Percentiles rank a stretch among this genome's conserved stretches.
Evolutionary conservation across 1,139 yeast species (phyloP).

Genomic region (Pneumocystis carinii): DNA sequence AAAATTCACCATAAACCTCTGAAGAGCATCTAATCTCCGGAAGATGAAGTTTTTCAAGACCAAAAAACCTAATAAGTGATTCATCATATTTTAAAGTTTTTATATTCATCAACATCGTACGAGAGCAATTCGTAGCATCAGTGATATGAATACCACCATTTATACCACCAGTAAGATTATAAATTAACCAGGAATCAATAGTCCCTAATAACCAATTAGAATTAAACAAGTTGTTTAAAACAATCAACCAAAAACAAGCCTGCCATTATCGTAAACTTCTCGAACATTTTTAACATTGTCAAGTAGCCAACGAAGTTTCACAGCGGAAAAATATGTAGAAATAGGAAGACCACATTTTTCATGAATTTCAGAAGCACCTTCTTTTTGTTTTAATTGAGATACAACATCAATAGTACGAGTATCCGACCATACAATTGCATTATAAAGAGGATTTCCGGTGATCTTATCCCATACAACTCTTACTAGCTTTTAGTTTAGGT

Average conservation of each 20-base stretch:
- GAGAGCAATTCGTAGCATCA: slow-evolving; percentile 80
- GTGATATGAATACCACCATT: slow-evolving; percentile 38
- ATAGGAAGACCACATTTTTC: slow-evolving; percentile 72
- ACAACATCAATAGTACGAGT: slow-evolving; percentile 71
- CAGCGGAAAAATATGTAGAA: slow-evolving; percentile 82
- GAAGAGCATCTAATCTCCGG: slow-evolving; percentile 75
- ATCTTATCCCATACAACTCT: slow-evolving; percentile 76
- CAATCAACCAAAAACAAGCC: slow-evolving; percentile 44
- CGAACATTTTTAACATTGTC: slow-evolving; percentile 62
- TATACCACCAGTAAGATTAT: slow-evolving; percentile 58
- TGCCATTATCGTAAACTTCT: slow-evolving; percentile 58
- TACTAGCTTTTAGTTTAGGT: slow-evolving; percentile 93
- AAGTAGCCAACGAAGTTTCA: slow-evolving; percentile 77
- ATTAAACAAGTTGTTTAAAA: neutral
- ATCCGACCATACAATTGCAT: slow-evolving; percentile 95
- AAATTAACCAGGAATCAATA: slow-evolving; percentile 86
- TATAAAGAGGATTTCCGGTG: slow-evolving; percentile 70
- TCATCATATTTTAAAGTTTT: slow-evolving; percentile 63
- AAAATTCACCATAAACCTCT: slow-evolving; percentile 53
- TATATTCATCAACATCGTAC: slow-evolving; percentile 83
- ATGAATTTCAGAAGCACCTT: slow-evolving; percentile 48
- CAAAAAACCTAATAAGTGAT: slow-evolving; percentile 62
- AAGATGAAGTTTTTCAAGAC: slow-evolving; percentile 41
- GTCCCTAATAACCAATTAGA: slow-evolving; percentile 37
- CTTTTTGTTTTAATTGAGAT: slow-evolving; percentile 42